Conservation (phyloP, 495 filamentous ascomycete species). For the Cladorrhinum samala region DNA sequence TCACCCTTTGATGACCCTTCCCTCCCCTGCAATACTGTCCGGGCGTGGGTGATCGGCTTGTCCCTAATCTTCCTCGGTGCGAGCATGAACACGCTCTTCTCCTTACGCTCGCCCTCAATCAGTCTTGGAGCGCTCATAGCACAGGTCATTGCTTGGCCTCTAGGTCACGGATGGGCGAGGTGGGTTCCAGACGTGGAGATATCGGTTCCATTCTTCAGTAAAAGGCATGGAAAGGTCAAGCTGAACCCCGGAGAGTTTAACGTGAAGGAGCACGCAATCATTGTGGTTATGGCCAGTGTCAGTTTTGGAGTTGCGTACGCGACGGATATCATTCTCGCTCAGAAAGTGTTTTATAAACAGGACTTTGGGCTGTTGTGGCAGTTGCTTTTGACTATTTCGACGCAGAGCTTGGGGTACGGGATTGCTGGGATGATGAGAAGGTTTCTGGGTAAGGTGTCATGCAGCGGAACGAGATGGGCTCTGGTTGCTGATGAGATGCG, state of each 20-base stretch:
- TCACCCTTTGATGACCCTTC: constrained; percentile 57
- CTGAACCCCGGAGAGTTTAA: constrained; percentile 73
- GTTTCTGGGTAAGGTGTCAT: too few species aligned
- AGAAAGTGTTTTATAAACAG: constrained; percentile 60
- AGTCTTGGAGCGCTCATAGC: constrained; percentile 61
- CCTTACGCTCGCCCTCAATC: constrained; percentile 59
- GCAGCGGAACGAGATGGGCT: too few species aligned
- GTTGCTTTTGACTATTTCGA: constrained; percentile 61
- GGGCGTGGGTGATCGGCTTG: constrained; percentile 68
- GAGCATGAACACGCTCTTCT: constrained; percentile 65
- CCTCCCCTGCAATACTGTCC: constrained; percentile 61
- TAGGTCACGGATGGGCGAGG: constrained; percentile 52
- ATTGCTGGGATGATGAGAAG: constrained; percentile 59
- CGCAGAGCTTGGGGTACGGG: constrained; percentile 68
- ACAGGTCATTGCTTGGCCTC: constrained; percentile 64
- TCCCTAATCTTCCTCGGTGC: constrained; percentile 59
- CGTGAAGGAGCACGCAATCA: constrained; percentile 72
- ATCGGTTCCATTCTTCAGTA: constrained; percentile 8
- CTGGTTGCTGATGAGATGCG: too few species aligned
- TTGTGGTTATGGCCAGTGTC: constrained; percentile 66
- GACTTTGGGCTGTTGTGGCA: constrained; percentile 63
- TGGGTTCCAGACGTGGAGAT: constrained; percentile 47
- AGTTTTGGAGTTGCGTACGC: constrained; percentile 59
- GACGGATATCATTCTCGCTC: constrained; percentile 62
- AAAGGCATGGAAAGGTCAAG: background rate